These are phyloP conservation scores for Fraxinus baroniana DNA, from an alignment of 305 asterid species.

Conservation along the genomic window DNA sequence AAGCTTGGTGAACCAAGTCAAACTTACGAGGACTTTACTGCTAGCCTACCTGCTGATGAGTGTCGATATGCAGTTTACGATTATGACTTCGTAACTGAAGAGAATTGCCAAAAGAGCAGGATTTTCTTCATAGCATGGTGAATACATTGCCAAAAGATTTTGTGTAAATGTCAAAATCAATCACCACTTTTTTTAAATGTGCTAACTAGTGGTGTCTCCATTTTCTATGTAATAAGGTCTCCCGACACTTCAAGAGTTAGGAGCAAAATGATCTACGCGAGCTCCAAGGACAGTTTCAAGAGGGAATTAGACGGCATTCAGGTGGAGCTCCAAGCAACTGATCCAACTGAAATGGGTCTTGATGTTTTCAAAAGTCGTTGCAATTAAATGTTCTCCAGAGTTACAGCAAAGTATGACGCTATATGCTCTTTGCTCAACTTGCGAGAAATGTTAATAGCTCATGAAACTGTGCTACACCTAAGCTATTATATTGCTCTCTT, in stretches of 20 bases:
- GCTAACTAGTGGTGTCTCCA: slow-evolving; percentile 9
- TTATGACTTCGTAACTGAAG: slow-evolving; percentile 57
- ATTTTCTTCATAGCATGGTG: slow-evolving; percentile 77
- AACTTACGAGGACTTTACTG: slow-evolving; percentile 60
- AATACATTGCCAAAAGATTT: slow-evolving; percentile 4
- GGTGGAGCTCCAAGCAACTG: slow-evolving; percentile 80
- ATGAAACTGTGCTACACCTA: slow-evolving; percentile 37
- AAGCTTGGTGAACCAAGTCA: slow-evolving; percentile 63
- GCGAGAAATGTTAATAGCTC: slow-evolving; percentile 48
- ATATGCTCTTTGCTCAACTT: slow-evolving; percentile 30
- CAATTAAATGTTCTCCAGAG: slow-evolving; percentile 36
- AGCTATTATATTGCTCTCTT: slow-evolving; percentile 36
- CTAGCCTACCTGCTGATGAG: slow-evolving; percentile 62
- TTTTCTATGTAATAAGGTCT: slow-evolving; percentile 42
- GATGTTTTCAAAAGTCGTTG: slow-evolving; percentile 72
- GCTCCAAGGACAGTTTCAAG: slow-evolving; percentile 80
- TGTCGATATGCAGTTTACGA: slow-evolving; percentile 71
- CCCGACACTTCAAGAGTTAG: slow-evolving; percentile 72
- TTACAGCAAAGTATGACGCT: slow-evolving; percentile 26
- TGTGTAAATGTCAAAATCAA: neutral
- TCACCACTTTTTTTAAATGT: neutral
- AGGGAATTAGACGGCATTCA: slow-evolving; percentile 76
- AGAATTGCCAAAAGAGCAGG: slow-evolving; percentile 69
- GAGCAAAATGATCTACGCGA: slow-evolving; percentile 74
- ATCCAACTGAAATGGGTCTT: slow-evolving; percentile 70